Evolutionary conservation across 441 rosid species (phyloP).

Genomic region (Adansonia madagascariensis): DNA sequence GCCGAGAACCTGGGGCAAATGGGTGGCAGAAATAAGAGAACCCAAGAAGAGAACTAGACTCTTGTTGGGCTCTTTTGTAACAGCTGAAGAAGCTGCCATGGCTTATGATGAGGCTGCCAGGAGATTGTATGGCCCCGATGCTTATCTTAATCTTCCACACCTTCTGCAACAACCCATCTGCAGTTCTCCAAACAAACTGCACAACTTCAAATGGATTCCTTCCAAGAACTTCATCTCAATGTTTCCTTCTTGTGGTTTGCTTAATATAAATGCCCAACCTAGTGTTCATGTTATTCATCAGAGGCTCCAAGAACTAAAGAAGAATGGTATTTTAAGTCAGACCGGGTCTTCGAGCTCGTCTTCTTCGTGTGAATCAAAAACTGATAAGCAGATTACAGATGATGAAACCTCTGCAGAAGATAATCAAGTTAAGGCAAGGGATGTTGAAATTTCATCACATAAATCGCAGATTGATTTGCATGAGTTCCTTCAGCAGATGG

Average conservation of each 20-base stretch:
- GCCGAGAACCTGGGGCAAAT: conserved; percentile 93
- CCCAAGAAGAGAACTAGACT: conserved; percentile 89
- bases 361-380: conserved; percentile 51
- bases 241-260: conserved; percentile 82
- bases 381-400: conserved; percentile 29
- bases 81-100: conserved; percentile 96
- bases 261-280: conserved; percentile 83
- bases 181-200: conserved; percentile 31
- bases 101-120: conserved; percentile 89
- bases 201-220: conserved; percentile 80
- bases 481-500: conserved; percentile 91
- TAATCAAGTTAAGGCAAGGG: conserved; percentile 34
- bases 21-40: conserved; percentile 97
- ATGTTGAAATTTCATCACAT: conserved; percentile 39
- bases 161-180: conserved; percentile 57
- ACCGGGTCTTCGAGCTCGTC: conserved; percentile 49
- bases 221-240: conserved; percentile 81
- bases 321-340: conserved; percentile 44
- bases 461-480: conserved; percentile 83
- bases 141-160: conserved; percentile 91
- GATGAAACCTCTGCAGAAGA: conserved; percentile 36
- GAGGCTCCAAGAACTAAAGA: conserved; percentile 82
- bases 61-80: conserved; percentile 87
- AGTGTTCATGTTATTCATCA: conserved; percentile 88
- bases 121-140: conserved; percentile 78